phyloP scores from a whole-genome alignment of 768 basidiomycete genomes.

The Suillus lakei region DNA sequence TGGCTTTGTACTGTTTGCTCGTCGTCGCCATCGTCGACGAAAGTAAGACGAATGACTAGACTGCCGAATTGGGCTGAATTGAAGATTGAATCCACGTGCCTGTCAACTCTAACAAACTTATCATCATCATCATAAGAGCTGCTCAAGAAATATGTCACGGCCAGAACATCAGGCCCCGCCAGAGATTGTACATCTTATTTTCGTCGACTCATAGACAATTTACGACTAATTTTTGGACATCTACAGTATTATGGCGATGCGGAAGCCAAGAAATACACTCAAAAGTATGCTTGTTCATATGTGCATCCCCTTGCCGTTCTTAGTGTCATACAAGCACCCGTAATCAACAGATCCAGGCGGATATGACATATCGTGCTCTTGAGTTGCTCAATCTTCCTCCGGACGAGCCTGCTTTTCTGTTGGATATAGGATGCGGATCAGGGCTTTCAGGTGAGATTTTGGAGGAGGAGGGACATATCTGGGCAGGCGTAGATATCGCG shows the following conservation, averaged over 20 bases:
- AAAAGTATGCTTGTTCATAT: slow-evolving; percentile 62
- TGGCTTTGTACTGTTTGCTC: slow-evolving; percentile 83
- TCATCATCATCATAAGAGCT: slow-evolving; percentile 5
- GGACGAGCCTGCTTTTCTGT: slow-evolving; percentile 80
- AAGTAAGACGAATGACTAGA: background rate
- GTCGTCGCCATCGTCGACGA: slow-evolving; percentile 62
- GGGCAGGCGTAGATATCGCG: slow-evolving; percentile 94
- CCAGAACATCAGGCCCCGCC: slow-evolving; percentile 90
- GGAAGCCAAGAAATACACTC: slow-evolving; percentile 96
- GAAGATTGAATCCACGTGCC: background rate
- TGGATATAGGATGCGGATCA: slow-evolving; percentile 98
- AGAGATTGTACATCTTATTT: slow-evolving; percentile 71
- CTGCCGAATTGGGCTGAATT: slow-evolving; percentile 6
- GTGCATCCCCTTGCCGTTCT: slow-evolving; percentile 17
- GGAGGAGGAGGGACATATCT: slow-evolving; percentile 90
- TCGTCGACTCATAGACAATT: background rate
- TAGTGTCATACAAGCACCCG: slow-evolving; percentile 66
- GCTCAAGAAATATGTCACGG: slow-evolving; percentile 64
- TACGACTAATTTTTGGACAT: slow-evolving; percentile 2
- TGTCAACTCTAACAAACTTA: background rate
- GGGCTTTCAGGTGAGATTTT: slow-evolving; percentile 96
- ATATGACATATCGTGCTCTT: slow-evolving; percentile 96
- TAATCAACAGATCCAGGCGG: slow-evolving; percentile 94
- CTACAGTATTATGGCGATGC: slow-evolving; percentile 92
- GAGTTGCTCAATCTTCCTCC: slow-evolving; percentile 86